These are phyloP conservation scores for Leavenworthia alabamica DNA, from an alignment of 345 rosid species.

Conservation along the genomic window DNA sequence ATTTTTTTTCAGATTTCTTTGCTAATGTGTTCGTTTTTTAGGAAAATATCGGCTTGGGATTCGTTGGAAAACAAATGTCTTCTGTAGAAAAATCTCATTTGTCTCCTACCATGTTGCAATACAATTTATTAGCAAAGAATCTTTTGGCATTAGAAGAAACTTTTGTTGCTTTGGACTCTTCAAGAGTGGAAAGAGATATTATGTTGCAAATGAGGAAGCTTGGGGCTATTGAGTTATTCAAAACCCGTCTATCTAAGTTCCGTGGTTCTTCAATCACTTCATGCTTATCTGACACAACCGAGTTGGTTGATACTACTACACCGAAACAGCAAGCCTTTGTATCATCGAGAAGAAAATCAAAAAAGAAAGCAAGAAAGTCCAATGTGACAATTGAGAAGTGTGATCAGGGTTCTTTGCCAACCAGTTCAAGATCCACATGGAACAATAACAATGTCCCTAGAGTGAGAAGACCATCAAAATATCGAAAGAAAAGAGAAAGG, in stretches of 20 bases:
- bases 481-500: conserved; percentile 43
- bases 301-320: conserved; percentile 13
- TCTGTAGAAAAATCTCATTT: conserved; percentile 10
- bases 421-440: conserved; percentile 16
- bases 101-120: conserved; percentile 30
- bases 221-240: conserved; percentile 58
- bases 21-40: neutral
- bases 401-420: conserved; percentile 16
- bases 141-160: conserved; percentile 56
- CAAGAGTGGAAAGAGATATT: conserved; percentile 56
- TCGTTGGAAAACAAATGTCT: conserved; percentile 29
- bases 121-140: conserved; percentile 56
- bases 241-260: conserved; percentile 37
- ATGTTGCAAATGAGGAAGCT: conserved; percentile 53
- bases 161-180: conserved; percentile 39
- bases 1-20: neutral
- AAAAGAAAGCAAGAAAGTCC: conserved; percentile 40
- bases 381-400: conserved; percentile 12
- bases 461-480: conserved; percentile 31
- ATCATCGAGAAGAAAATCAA: conserved; percentile 36
- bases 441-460: conserved; percentile 23
- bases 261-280: conserved; percentile 27
- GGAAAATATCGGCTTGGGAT: conserved; percentile 23
- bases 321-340: conserved; percentile 28
- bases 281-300: conserved; percentile 34